Percentiles rank a stretch among this genome's conserved stretches.
These are phyloP conservation scores for Pichia sp. DNA, from an alignment of 1,139 yeast genomes.

Conservation along the genomic window DNA sequence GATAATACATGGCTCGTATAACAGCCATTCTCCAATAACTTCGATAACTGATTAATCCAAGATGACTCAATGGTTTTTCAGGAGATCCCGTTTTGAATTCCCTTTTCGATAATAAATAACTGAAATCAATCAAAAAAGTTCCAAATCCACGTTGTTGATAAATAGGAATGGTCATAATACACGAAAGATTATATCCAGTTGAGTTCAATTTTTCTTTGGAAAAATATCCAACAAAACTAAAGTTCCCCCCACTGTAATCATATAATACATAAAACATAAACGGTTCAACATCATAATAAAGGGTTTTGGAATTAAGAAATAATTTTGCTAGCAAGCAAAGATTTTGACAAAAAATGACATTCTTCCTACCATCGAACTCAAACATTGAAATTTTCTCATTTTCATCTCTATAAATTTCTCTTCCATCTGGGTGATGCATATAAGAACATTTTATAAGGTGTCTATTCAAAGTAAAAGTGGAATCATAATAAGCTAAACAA, in stretches of 20 bases:
- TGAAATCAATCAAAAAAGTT: constrained; percentile 77
- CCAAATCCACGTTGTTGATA: constrained; percentile 90
- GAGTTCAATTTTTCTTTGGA: constrained; percentile 78
- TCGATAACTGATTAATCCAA: constrained; percentile 79
- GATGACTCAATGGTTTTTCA: constrained; percentile 84
- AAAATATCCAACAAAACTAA: constrained; percentile 88
- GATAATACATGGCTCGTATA: constrained; percentile 37
- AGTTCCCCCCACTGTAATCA: constrained; percentile 29
- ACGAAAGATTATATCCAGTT: constrained; percentile 76
- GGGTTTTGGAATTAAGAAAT: constrained; percentile 82
- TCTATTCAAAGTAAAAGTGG: constrained; percentile 59
- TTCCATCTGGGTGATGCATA: constrained; percentile 76
- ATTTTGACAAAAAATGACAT: constrained; percentile 78
- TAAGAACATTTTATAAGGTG: constrained; percentile 68
- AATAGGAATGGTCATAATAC: constrained; percentile 83
- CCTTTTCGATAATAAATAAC: constrained; percentile 66
- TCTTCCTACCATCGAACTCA: constrained; percentile 89
- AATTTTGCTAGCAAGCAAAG: constrained; percentile 82
- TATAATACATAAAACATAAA: constrained; percentile 82
- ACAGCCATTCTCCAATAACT: constrained; percentile 77
- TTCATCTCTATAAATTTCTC: constrained; percentile 71
- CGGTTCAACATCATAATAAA: constrained; percentile 93
- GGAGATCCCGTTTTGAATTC: constrained; percentile 88
- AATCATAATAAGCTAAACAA: constrained; percentile 75
- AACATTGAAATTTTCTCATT: constrained; percentile 51